Percentiles rank a stretch among this genome's conserved stretches.
Evolutionary conservation across 2,329 filamentous ascomycete genomes (phyloP).

Genomic region (Monosporascus ibericus): DNA sequence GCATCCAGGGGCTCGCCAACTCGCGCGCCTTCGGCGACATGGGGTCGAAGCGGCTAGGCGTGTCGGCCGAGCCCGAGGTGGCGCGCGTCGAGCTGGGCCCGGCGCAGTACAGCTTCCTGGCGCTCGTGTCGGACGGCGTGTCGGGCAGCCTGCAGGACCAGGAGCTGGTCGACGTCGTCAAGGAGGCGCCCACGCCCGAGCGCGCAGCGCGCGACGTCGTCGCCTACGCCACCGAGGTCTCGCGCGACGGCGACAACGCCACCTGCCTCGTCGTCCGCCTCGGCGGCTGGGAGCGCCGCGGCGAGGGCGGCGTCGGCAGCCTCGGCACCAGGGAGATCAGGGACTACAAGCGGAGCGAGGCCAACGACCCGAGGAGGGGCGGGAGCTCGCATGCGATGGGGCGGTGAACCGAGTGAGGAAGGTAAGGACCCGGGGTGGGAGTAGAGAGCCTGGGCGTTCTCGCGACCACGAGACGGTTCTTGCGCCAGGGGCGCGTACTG

Average conservation of each 20-base stretch:
- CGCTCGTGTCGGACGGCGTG: slow-evolving; percentile 83
- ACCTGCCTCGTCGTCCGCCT: slow-evolving; percentile 62
- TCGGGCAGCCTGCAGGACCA: slow-evolving; percentile 83
- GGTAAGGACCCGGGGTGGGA: slow-evolving; percentile 3
- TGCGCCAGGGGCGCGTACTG: no score
- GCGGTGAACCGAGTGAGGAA: background rate
- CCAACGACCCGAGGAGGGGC: slow-evolving; percentile 70
- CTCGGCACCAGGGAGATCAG: slow-evolving; percentile 88
- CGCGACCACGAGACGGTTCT: no score
- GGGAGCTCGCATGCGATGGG: slow-evolving; percentile 25
- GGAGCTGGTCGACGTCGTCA: slow-evolving; percentile 92
- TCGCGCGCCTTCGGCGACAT: slow-evolving; percentile 93
- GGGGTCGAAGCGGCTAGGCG: slow-evolving; percentile 82
- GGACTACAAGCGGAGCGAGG: slow-evolving; percentile 75
- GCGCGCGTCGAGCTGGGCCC: slow-evolving; percentile 71
- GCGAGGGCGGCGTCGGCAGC: slow-evolving; percentile 81
- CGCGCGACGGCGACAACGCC: slow-evolving; percentile 59
- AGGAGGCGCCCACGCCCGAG: slow-evolving; percentile 87
- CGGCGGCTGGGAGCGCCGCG: slow-evolving; percentile 64
- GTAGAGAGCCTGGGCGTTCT: no score
- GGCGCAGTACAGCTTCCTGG: slow-evolving; percentile 83
- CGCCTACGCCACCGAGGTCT: slow-evolving; percentile 82
- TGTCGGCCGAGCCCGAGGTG: slow-evolving; percentile 89
- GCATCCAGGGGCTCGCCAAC: slow-evolving; percentile 89
- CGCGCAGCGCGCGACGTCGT: slow-evolving; percentile 75